Percentiles rank a stretch among this genome's conserved stretches.
Evolutionary conservation across 2,329 filamentous ascomycete species (phyloP).

Genomic region (Fusarium metavorans): DNA sequence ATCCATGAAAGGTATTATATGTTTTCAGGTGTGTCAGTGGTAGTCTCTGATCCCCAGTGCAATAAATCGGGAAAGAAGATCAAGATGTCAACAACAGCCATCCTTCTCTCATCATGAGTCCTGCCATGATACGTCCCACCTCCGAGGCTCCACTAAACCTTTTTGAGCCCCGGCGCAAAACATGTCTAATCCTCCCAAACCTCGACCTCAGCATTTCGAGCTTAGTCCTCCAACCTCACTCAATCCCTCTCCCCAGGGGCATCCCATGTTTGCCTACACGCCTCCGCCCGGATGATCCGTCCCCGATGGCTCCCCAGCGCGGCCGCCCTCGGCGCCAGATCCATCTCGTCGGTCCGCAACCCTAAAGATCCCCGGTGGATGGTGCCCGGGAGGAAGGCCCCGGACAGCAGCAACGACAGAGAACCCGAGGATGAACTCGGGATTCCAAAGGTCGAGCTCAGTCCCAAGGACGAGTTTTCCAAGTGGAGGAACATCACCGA

Average conservation of each 20-base stretch:
- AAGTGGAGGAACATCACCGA: background rate
- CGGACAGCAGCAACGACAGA: background rate
- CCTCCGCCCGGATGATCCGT: slow-evolving; percentile 47
- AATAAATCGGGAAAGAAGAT: background rate
- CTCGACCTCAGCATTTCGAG: background rate
- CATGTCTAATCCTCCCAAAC: slow-evolving; percentile 1
- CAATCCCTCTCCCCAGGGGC: background rate
- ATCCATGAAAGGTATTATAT: background rate
- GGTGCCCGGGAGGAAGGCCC: background rate
- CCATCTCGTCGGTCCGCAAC: background rate
- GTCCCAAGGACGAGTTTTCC: background rate
- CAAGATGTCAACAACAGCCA: background rate
- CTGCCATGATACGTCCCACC: slow-evolving; percentile 7
- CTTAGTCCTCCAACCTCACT: background rate
- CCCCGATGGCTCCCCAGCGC: slow-evolving; percentile 44
- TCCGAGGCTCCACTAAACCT: slow-evolving; percentile 28
- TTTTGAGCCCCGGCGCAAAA: slow-evolving; percentile 20
- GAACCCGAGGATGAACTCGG: background rate
- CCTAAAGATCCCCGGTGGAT: background rate
- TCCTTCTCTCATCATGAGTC: slow-evolving; percentile 6
- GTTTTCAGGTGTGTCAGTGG: no score
- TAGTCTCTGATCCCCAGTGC: no score
- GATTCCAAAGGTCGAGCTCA: background rate
- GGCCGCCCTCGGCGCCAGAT: slow-evolving; percentile 31
- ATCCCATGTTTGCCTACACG: slow-evolving; percentile 32